Evolutionary conservation across 805 yeast genomes (phyloP).

Genomic region (Metschnikowia lunata): DNA sequence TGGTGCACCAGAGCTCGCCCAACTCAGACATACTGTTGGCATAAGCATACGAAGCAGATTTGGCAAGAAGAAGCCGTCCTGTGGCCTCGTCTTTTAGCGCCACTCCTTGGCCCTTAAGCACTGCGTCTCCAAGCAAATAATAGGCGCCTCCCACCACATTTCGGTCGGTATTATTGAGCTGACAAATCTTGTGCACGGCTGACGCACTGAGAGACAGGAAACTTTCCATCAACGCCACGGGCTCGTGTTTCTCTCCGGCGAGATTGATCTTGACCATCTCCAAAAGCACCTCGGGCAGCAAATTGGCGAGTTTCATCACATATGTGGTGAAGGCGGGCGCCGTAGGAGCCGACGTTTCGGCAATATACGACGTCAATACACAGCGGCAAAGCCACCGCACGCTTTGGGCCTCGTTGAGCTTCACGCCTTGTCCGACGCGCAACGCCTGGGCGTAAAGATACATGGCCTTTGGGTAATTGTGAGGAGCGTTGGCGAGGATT

Average conservation of each 20-base stretch:
- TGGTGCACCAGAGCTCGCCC: slow-evolving; percentile 64
- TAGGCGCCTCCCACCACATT: slow-evolving; percentile 47
- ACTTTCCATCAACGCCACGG: slow-evolving; percentile 20
- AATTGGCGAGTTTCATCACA: slow-evolving; percentile 22
- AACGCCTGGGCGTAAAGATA: slow-evolving; percentile 64
- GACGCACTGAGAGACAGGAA: slow-evolving; percentile 22
- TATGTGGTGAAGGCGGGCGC: slow-evolving; percentile 14
- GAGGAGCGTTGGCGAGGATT: slow-evolving; percentile 58
- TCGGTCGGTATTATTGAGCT: slow-evolving; percentile 31
- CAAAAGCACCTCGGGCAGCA: slow-evolving; percentile 28
- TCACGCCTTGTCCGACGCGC: slow-evolving; percentile 64
- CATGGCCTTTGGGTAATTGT: slow-evolving; percentile 56
- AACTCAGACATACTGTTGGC: slow-evolving; percentile 65
- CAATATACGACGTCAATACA: slow-evolving; percentile 20
- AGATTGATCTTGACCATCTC: slow-evolving; percentile 23
- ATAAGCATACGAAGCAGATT: slow-evolving; percentile 65
- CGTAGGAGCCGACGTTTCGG: slow-evolving; percentile 9
- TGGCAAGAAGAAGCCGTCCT: slow-evolving; percentile 57
- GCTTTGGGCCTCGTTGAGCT: slow-evolving; percentile 50
- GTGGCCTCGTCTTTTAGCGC: slow-evolving; percentile 45
- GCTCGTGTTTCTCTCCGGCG: slow-evolving; percentile 23
- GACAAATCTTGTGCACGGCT: slow-evolving; percentile 25
- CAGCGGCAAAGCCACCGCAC: slow-evolving; percentile 58
- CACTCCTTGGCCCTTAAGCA: slow-evolving; percentile 54
- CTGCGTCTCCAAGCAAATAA: slow-evolving; percentile 57